These are phyloP conservation scores for Manihot esculenta DNA, from an alignment of 441 rosid species.

Conservation along the genomic window DNA sequence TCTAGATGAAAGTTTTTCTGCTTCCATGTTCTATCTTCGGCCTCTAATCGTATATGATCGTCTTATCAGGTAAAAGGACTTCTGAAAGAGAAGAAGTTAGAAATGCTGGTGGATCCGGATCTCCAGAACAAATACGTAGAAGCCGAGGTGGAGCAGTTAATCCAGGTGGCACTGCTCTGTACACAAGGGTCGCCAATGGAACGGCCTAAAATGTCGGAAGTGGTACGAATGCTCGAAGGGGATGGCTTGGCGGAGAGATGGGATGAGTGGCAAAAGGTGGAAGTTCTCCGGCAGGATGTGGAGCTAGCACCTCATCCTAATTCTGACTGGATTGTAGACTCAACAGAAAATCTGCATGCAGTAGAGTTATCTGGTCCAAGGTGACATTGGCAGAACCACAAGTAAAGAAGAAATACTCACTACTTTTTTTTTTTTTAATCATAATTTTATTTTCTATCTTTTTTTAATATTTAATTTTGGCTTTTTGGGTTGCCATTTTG, in stretches of 20 bases:
- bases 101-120: conserved; percentile 82
- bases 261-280: conserved; percentile 94
- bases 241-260: conserved; percentile 87
- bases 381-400: conserved; percentile 35
- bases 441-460: background rate
- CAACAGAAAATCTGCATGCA: conserved; percentile 66
- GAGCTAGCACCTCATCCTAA: conserved; percentile 52
- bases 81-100: conserved; percentile 75
- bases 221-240: conserved; percentile 90
- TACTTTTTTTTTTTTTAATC: conserved; percentile 24
- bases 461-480: background rate
- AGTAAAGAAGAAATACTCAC: conserved; percentile 27
- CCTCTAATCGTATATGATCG: conserved; percentile 16
- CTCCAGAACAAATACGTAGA: conserved; percentile 64
- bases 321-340: conserved; percentile 66
- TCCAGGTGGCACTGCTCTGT: conserved; percentile 85
- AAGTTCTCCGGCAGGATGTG: conserved; percentile 70
- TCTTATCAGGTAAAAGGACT: conserved; percentile 73
- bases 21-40: background rate
- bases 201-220: conserved; percentile 93
- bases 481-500: background rate
- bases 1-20: background rate
- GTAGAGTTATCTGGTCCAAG: conserved; percentile 79
- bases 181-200: conserved; percentile 83
- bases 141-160: conserved; percentile 72